Conservation (phyloP, 2,329 filamentous ascomycete genomes). For the Lasiodiplodia hormozganensis region DNA sequence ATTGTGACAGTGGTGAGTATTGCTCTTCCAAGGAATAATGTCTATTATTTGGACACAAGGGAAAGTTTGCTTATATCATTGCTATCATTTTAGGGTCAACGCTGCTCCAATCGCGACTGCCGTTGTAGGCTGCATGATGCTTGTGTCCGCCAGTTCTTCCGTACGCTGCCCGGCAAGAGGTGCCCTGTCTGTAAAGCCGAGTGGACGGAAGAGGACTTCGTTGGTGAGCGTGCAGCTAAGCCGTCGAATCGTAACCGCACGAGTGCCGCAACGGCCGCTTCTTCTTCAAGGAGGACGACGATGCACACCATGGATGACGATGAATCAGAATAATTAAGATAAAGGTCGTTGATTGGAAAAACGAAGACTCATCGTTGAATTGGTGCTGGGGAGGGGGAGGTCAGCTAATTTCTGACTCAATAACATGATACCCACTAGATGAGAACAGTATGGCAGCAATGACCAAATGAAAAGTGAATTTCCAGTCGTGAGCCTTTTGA, state of each 20-base stretch:
- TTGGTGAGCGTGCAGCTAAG: constrained; percentile 24
- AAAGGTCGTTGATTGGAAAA: not conserved
- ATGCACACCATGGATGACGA: not conserved
- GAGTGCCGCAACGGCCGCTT: constrained; percentile 6
- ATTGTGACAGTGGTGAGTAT: constrained; percentile 71
- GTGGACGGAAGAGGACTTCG: constrained; percentile 34
- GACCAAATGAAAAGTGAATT: not conserved
- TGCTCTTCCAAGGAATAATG: not conserved
- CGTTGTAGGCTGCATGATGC: constrained; percentile 37
- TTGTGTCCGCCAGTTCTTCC: constrained; percentile 44
- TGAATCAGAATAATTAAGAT: not conserved
- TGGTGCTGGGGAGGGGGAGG: not conserved
- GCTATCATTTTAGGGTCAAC: constrained; percentile 26
- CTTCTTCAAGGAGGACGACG: constrained; percentile 13
- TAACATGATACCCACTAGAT: constrained; percentile 18
- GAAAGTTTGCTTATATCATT: not conserved
- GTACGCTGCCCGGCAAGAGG: constrained; percentile 31
- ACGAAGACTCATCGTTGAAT: not conserved
- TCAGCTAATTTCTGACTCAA: not conserved
- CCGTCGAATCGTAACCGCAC: constrained; percentile 6
- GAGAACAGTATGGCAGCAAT: not conserved
- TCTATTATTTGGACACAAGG: not conserved
- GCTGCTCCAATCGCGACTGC: constrained; percentile 31
- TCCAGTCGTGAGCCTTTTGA: not conserved
- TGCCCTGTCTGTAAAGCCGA: constrained; percentile 43